Evolutionary conservation across 495 filamentous ascomycete species (phyloP), one percentile per base, ranked within the genome.

Genomic region (Glarea lozoyensis): DNA sequence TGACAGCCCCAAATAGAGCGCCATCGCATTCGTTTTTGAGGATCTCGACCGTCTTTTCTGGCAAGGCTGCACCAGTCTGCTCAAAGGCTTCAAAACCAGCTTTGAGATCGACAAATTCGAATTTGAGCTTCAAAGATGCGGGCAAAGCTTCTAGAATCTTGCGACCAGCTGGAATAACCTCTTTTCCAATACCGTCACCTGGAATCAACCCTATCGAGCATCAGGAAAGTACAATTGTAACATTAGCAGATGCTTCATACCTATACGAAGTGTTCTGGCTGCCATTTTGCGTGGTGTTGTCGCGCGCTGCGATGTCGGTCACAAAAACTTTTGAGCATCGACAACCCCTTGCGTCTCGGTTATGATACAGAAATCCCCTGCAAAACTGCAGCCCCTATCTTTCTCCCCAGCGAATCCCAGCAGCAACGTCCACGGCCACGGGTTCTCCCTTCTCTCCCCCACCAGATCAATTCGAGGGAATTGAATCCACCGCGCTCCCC

Each of bases 141-240:
- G 88, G 86, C 1, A 97, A 79, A 24, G 92, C 81, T 69, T 97
- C 88, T 54, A 98, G 83, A 53, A 97, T 68, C 36, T 79, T 78
- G 42, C 88, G 84, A 45, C 90, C 92, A 40, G 92, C 89, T 51
- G 93, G 93, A 65, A 98, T 95, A 61, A 98, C 92, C 68, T 98
- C 92, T 58, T 85, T 86, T 62, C 92, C 92, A 64, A 98, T 98
- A 62, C 92, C 92, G 69, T 98, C 92, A 61, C 92, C 92, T 62
- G 92, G 86, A 56, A 97, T 95, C 59, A 98, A 83, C 59, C 88
- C 89, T 93, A 53, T 35, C 42, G 11, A 53, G 34, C 37, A 29
- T 9, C 1, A 12, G 11, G 19, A 0, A 23, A 40, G 33, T 15
- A 29, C 15, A 43, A 43, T 50, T 49, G 34, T 30, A 19, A 29